Evolutionary conservation across 306 rosid species (phyloP), one percentile per base, ranked within the genome.

Genomic region (Lablab purpureus): DNA sequence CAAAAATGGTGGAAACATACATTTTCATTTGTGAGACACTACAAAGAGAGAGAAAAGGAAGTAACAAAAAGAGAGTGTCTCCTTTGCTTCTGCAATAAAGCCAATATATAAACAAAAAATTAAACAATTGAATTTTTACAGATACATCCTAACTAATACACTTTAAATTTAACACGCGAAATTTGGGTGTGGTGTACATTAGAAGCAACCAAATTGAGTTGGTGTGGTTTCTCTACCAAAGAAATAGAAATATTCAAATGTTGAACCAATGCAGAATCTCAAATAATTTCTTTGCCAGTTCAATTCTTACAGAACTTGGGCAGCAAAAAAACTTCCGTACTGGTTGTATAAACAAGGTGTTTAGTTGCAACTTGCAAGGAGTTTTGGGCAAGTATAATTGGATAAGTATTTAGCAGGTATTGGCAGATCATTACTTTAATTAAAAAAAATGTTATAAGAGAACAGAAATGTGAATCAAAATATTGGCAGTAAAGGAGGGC

Each of bases 21-120:
- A 87, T 88, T 80, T 88, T 88, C 95, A 88, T 90, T 46, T 22
- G 34, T 49, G 15, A 60, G 51, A 40, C 62, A 54, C 43, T 37
- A n/a, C 62, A n/a, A 9, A 47, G 67, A 50, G 58, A 25, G 36
- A 58, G 68, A 46, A 75, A 28, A 22, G 14, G 60, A n/a, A 28
- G 65, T n/a, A 51, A 77, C 67, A 3, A 22, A 11, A 36, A 27
- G 81, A 46, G 36, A 36, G 4, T 49, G 55, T 45, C 18, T 49
- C 51, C 71, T 74, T 23, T 4, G 15, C 10, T 74, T 28, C 80
- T 74, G 65, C 50, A 37, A 64, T 67, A 19, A 32, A 49, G 18
- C 45, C 59, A 49, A 69, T 27, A 27, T 22, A 68, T 3, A 69
- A 68, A 69, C 27, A 47, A 4, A 69, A 13, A 68, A 47, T 23